Evolutionary conservation across 495 filamentous ascomycete species (phyloP).

Genomic region (Penicillium cinerascens): DNA sequence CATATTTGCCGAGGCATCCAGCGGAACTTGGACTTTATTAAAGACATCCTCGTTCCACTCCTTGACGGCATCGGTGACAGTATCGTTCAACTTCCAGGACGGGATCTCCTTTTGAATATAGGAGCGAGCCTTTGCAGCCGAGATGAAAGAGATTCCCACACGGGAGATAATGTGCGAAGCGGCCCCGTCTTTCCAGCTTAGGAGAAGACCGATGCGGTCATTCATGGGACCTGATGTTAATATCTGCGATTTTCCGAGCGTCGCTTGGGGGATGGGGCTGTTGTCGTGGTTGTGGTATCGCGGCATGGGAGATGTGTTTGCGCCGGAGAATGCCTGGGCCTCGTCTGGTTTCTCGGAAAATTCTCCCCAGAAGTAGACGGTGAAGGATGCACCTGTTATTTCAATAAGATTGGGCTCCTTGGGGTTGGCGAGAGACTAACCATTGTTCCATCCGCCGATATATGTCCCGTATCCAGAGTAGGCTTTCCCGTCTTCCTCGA

Average conservation of each 20-base stretch:
- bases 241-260: constrained; percentile 22
- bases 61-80: constrained; percentile 45
- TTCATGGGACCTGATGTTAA: constrained; percentile 35
- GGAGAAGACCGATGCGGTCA: constrained; percentile 32
- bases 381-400: constrained; percentile 53
- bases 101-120: constrained; percentile 63
- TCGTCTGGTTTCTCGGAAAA: constrained; percentile 44
- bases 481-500: constrained; percentile 39
- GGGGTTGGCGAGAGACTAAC: constrained; percentile 22
- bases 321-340: constrained; percentile 52
- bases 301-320: constrained; percentile 37
- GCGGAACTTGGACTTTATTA: constrained; percentile 54
- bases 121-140: constrained; percentile 24
- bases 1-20: constrained; percentile 48
- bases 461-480: constrained; percentile 63
- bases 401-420: constrained; percentile 4
- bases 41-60: constrained; percentile 63
- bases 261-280: constrained; percentile 22
- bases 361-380: constrained; percentile 62
- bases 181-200: constrained; percentile 29
- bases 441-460: constrained; percentile 56
- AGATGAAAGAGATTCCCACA: constrained; percentile 58
- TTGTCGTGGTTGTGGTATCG: constrained; percentile 29
- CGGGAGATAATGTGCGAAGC: constrained; percentile 47
- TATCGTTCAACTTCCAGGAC: constrained; percentile 42